Evolutionary conservation across 768 basidiomycete species (phyloP), one percentile per base, ranked within the genome.

Genomic region (Lactarius trivialis): DNA sequence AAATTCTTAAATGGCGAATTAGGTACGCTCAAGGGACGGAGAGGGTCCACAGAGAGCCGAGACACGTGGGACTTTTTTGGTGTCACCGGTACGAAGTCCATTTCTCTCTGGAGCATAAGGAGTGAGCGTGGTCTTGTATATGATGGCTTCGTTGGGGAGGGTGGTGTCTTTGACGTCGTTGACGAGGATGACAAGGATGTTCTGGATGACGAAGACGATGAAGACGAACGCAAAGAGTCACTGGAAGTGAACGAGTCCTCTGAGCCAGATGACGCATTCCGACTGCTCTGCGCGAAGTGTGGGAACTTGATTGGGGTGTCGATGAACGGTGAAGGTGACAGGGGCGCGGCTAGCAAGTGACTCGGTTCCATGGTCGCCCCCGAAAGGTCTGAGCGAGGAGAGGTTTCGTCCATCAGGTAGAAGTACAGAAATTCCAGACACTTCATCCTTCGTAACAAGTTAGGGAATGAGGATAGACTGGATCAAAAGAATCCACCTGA

Each of bases 341-440:
- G 67, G 0, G 77, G 77, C 12, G 72, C 68, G 4, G 72, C 67
- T 6, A 81, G 79, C 4, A 77, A 77, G n/a, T 72, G 71, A 43
- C 76, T 76, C 36, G 73, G 72, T 15, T 66, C 55, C 19, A 62
- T 43, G 50, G 67, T 58, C 41, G 61, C 64, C 48, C 54, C 60
- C 4, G 66, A 61, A 24, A 66, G 60, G 41, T 50, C 56, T 67
- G 65, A 11, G 65, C 52, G 66, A 26, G 73, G 58, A 7, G 75
- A 70, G 1, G 82, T 83, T 70, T 97, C 94, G 63, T 95, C 94
- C 50, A 96, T 78, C 7, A 98, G 79, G 72, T 98, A 98, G 73
- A 95, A 97, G 73, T 96, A 96, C 17, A 98, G 75, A 68, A 97
- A 94, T 71, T 97, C 95, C 19, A 98, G 78, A 65, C 93, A 96